Evolutionary conservation across 805 yeast genomes (phyloP).

Genomic region (Nakazawaea ishiwadae): DNA sequence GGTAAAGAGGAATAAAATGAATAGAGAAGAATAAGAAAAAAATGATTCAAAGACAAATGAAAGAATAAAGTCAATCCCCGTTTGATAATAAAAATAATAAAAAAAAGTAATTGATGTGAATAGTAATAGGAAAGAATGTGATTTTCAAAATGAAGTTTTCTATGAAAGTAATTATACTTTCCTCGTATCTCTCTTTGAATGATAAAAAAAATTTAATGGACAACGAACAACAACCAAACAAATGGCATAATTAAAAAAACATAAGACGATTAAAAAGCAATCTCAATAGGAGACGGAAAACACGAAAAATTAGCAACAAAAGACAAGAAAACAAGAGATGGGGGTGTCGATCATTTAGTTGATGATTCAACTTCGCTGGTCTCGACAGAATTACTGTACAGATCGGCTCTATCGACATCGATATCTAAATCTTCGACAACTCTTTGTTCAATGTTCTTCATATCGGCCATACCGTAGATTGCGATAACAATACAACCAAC

Average conservation of each 20-base stretch:
- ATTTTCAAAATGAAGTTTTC: too few relatives aligned
- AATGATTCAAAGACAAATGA: not conserved
- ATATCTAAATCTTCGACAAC: constrained; percentile 52
- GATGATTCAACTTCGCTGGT: not conserved
- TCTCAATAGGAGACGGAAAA: not conserved
- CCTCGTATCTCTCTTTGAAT: too few relatives aligned
- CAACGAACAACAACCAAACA: too few relatives aligned
- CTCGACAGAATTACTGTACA: constrained; percentile 19
- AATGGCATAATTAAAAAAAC: too few relatives aligned
- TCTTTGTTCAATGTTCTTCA: constrained; percentile 60
- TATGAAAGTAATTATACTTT: too few relatives aligned
- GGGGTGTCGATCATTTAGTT: not conserved
- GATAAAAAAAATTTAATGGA: too few relatives aligned
- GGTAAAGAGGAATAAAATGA: not conserved
- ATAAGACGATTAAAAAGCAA: not conserved
- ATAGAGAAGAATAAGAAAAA: not conserved
- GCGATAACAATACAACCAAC: constrained; percentile 76
- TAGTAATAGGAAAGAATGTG: too few relatives aligned
- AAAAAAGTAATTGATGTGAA: too few relatives aligned
- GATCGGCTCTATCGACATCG: constrained; percentile 35
- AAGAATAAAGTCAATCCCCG: too few relatives aligned
- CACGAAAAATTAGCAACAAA: not conserved
- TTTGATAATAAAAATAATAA: too few relatives aligned
- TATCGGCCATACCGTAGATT: constrained; percentile 82
- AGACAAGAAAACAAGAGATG: not conserved